Evolutionary conservation across 352 stramenopile genomes (phyloP), one percentile per base, ranked within the genome.

Genomic region (Pythium diclinum): DNA sequence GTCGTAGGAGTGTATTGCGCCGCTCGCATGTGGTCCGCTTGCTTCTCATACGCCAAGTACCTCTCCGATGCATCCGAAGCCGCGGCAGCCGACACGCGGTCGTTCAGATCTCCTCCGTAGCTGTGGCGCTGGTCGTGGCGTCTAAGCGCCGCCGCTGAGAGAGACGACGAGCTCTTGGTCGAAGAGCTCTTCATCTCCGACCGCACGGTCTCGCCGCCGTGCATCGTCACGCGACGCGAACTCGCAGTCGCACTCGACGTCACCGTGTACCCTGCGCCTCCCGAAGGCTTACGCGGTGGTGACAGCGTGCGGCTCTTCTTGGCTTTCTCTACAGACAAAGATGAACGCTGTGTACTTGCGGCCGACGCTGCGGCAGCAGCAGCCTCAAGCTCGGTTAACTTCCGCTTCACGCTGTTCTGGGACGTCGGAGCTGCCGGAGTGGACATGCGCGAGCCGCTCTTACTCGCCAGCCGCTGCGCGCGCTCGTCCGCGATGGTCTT

Each of bases 401-500:
- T 75, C 52, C 73, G 73, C 61, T 79, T 79, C 16, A 55, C 58
- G 28, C 55, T 71, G 49, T 44, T 65, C 21, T 38, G 34, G 25
- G 61, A n/a, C 9, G 54, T 13, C 21, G 21, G 9, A 23, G 36
- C 60, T 1, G 28, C 10, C 3, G 48, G 51, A 32, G 48, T 44
- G 44, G 34, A 53, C 32, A 42, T 25, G 30, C 48, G 28, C 23
- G 65, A 59, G 17, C 47, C 53, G n/a, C 38, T 61, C 40, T 67
- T 63, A 16, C 61, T 63, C 33, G 56, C 67, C 23, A 68, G 40
- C 16, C 67, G 56, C 10, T 58, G 60, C 40, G 52, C 61, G 13
- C 67, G 60, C 48, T 69, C 67, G n/a, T 60, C 59, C 14, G 51
- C 59, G 49, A 79, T 56, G 10, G 59, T 30, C 32, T 69, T 61